phyloP scores from a whole-genome alignment of 306 rosid species.

The Acacia confusa region DNA sequence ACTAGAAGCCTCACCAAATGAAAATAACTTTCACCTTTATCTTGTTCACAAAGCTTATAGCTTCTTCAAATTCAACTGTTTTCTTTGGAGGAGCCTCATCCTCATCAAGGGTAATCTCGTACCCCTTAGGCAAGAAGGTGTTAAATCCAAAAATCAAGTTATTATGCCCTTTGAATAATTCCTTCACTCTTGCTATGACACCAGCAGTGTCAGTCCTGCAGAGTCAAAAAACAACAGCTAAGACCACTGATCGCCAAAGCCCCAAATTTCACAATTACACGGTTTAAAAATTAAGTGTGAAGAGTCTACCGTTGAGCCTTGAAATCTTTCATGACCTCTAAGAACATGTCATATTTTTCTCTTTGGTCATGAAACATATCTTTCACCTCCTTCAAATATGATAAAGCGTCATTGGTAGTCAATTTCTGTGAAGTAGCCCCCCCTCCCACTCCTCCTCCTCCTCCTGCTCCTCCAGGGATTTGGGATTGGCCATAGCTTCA shows the following conservation, averaged over 20 bases:
- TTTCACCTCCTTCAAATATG: constrained; percentile 84
- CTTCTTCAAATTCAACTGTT: constrained; percentile 94
- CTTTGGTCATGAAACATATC: constrained; percentile 82
- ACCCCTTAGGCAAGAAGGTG: constrained; percentile 96
- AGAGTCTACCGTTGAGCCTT: constrained; percentile 83
- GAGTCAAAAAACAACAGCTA: constrained; percentile 19
- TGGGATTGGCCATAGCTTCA: constrained; percentile 68
- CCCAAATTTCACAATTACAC: constrained; percentile 9
- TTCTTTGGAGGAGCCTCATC: constrained; percentile 82
- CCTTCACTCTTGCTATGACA: constrained; percentile 94
- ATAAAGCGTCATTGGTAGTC: constrained; percentile 78
- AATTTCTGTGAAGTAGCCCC: constrained; percentile 68
- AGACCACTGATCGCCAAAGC: constrained; percentile 23
- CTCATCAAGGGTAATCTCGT: constrained; percentile 86
- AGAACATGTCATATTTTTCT: constrained; percentile 81
- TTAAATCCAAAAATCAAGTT: constrained; percentile 93
- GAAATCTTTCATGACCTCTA: constrained; percentile 96
- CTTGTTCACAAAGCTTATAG: constrained; percentile 95
- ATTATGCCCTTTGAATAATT: constrained; percentile 88
- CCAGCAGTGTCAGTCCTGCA: constrained; percentile 91
- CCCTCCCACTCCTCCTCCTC: constrained; percentile 44
- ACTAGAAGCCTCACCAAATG: constrained; percentile 11
- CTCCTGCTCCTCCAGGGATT: constrained; percentile 44
- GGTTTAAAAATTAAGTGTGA: background rate
- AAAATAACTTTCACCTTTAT: constrained; percentile 68